phyloP scores from a whole-genome alignment of 1,284 basidiomycete species.

The Austroboletus novae-zelandiae region DNA sequence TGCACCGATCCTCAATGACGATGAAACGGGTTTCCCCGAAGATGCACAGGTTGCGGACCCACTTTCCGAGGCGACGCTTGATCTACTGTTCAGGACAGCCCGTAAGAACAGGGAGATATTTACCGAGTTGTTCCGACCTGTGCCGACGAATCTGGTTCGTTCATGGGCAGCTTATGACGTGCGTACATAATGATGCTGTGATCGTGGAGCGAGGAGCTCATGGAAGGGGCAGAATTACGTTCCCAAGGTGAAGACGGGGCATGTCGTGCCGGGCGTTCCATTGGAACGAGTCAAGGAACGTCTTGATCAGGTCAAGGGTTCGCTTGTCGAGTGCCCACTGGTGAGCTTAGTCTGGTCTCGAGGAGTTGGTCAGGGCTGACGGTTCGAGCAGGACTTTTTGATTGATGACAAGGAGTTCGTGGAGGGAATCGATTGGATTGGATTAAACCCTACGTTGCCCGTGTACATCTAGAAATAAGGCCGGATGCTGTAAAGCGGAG shows the following conservation, averaged over 20 bases:
- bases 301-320: conserved; percentile 66
- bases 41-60: conserved; percentile 82
- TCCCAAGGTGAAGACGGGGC: conserved; percentile 77
- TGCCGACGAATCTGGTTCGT: conserved; percentile 79
- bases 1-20: conserved; percentile 66
- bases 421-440: conserved; percentile 69
- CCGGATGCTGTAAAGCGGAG: background rate
- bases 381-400: conserved; percentile 65
- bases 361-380: conserved; percentile 13
- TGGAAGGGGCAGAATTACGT: conserved; percentile 53
- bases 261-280: conserved; percentile 68
- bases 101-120: conserved; percentile 78
- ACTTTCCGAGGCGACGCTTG: conserved; percentile 56
- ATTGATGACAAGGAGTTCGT: conserved; percentile 75
- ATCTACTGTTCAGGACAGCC: conserved; percentile 74
- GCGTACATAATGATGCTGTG: conserved; percentile 15
- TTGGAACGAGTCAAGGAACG: conserved; percentile 71
- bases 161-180: conserved; percentile 79
- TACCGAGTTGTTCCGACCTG: conserved; percentile 77
- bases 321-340: conserved; percentile 75
- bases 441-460: conserved; percentile 71
- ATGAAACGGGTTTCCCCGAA: conserved; percentile 57
- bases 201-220: conserved; percentile 3
- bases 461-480: conserved; percentile 57
- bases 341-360: conserved; percentile 37